These are phyloP conservation scores for Aspergillus ellipticus DNA, from an alignment of 495 filamentous ascomycete genomes.

Conservation along the genomic window DNA sequence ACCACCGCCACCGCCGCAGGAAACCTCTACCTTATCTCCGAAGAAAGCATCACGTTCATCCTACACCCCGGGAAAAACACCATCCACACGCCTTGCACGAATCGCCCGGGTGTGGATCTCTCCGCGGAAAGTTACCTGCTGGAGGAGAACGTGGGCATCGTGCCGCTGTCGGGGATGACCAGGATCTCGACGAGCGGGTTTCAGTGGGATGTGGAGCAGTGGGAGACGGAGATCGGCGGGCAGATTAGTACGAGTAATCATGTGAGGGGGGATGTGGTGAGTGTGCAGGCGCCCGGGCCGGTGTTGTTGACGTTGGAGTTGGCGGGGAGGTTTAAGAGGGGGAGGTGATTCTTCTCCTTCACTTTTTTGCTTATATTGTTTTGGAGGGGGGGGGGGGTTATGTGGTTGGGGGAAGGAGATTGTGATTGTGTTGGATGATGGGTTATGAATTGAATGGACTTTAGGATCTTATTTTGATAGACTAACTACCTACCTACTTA, in stretches of 20 bases:
- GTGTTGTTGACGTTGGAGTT: conserved; percentile 87
- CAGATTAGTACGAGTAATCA: conserved; percentile 94
- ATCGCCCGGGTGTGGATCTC: no score
- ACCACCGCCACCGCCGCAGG: conserved; percentile 17
- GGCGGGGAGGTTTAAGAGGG: conserved; percentile 38
- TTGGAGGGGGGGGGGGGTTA: no score
- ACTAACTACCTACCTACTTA: no score
- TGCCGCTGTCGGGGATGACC: conserved; percentile 72
- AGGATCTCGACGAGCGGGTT: conserved; percentile 73
- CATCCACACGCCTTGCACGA: conserved; percentile 58
- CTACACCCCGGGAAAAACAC: conserved; percentile 62
- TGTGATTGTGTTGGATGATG: no score
- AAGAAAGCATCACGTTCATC: conserved; percentile 76
- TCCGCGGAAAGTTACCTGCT: conserved; percentile 34
- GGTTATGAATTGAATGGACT: no score
- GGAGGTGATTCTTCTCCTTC: conserved; percentile 11
- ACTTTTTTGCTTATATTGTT: no score
- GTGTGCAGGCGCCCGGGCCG: conserved; percentile 60
- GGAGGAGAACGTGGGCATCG: conserved; percentile 73
- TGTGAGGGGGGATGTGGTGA: conserved; percentile 54
- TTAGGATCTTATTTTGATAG: no score
- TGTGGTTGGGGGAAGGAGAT: no score
- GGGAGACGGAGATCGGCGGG: conserved; percentile 77
- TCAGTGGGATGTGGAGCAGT: conserved; percentile 83
- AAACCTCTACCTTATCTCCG: conserved; percentile 68